Conservation (phyloP, 805 yeast genomes). For the Candida odintsovae region DNA sequence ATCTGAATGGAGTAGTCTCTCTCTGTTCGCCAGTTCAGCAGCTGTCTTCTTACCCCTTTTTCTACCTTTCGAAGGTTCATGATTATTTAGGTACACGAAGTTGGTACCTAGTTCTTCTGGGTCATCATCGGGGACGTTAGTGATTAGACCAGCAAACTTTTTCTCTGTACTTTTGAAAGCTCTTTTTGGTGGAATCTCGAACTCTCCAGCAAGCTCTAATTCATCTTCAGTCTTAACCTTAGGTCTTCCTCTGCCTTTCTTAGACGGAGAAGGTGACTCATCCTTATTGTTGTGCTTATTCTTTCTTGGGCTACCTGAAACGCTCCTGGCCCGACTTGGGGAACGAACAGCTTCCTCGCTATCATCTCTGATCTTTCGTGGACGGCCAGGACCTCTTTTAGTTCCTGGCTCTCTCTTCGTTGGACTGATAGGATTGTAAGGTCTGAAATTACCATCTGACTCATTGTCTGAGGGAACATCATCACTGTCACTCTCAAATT, state of each 20-base stretch:
- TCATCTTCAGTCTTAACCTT: not conserved
- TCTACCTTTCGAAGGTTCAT: conserved; percentile 1
- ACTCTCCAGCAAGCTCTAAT: not conserved
- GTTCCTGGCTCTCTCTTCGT: not conserved
- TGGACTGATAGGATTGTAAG: not conserved
- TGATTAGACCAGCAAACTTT: not conserved
- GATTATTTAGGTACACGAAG: conserved; percentile 5
- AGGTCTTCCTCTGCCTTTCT: not conserved
- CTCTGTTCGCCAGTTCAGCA: conserved; percentile 1
- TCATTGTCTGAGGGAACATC: not conserved
- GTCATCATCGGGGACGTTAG: not conserved
- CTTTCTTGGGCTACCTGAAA: not conserved
- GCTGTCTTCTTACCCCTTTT: conserved; percentile 3
- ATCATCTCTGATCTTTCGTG: conserved; percentile 2
- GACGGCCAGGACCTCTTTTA: conserved; percentile 1
- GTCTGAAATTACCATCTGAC: not conserved
- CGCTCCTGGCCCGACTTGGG: not conserved
- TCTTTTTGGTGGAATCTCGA: not conserved
- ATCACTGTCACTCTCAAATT: not conserved
- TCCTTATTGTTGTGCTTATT: not conserved
- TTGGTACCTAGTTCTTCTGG: conserved; percentile 4
- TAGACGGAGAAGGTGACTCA: not conserved
- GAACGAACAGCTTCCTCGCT: not conserved
- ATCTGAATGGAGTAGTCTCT: conserved; percentile 10
- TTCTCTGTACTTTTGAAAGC: not conserved